phyloP scores from a whole-genome alignment of 805 yeast species.

The Schwanniomyces polymorphus region DNA sequence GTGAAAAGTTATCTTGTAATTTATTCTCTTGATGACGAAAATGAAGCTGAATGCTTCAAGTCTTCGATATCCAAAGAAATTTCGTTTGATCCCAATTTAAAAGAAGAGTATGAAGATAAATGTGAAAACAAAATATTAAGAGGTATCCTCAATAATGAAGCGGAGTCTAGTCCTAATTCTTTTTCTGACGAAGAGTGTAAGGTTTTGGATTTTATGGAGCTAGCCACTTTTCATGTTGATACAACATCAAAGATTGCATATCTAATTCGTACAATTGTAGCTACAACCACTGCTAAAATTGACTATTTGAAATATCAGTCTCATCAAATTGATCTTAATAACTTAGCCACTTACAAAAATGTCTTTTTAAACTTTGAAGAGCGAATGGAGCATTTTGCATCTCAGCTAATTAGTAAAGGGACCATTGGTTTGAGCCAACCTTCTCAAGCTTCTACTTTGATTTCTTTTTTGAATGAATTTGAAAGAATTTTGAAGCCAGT shows the following conservation, averaged over 20 bases:
- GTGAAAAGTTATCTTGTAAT: neutral
- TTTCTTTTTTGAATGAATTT: neutral
- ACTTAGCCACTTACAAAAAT: neutral
- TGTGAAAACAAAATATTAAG: slow-evolving; percentile 15
- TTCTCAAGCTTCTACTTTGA: neutral
- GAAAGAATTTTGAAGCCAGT: neutral
- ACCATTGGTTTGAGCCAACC: neutral
- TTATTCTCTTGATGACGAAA: neutral
- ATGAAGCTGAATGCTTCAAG: neutral
- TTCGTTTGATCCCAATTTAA: slow-evolving; percentile 5
- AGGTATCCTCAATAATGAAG: slow-evolving; percentile 12
- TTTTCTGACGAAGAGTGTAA: slow-evolving; percentile 14
- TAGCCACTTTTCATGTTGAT: slow-evolving; percentile 14
- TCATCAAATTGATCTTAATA: neutral
- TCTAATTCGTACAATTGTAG: slow-evolving; percentile 4
- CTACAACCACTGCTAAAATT: neutral
- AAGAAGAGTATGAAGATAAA: slow-evolving; percentile 10
- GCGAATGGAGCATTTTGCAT: neutral
- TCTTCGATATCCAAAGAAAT: neutral
- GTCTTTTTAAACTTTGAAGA: neutral
- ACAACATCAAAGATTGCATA: neutral
- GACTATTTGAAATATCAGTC: neutral
- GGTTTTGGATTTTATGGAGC: slow-evolving; percentile 15
- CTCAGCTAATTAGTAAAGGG: neutral
- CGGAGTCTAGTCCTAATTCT: slow-evolving; percentile 10